These are phyloP conservation scores for Aspergillus taichungensis DNA, from an alignment of 495 filamentous ascomycete genomes.

Conservation along the genomic window DNA sequence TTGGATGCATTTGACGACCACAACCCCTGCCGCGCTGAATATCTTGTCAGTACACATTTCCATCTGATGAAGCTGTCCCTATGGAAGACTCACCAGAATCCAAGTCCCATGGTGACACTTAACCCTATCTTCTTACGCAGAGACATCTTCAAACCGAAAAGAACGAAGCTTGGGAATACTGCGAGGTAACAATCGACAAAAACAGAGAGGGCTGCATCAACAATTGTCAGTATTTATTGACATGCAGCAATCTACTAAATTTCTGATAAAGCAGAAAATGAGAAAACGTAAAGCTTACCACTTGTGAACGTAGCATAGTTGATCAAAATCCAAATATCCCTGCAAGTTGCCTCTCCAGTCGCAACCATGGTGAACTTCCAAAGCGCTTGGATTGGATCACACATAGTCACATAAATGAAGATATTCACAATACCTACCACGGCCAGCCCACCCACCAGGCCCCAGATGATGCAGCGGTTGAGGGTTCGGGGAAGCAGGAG, in stretches of 20 bases:
- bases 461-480: constrained; percentile 13
- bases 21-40: constrained; percentile 23
- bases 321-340: constrained; percentile 22
- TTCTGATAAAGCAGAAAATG: background rate
- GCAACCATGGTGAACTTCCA: constrained; percentile 17
- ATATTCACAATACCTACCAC: constrained; percentile 17
- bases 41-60: background rate
- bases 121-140: constrained; percentile 30
- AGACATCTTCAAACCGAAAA: constrained; percentile 32
- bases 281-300: constrained; percentile 10
- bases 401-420: constrained; percentile 21
- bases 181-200: constrained; percentile 30
- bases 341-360: constrained; percentile 20
- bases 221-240: background rate
- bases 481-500: constrained; percentile 15
- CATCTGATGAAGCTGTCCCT: background rate
- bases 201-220: constrained; percentile 21
- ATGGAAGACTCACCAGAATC: constrained; percentile 20
- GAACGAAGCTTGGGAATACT: constrained; percentile 20
- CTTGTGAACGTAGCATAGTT: constrained; percentile 31
- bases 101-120: constrained; percentile 26
- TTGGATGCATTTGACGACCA: constrained; percentile 30
- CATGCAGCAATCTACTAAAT: background rate
- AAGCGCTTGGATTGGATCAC: constrained; percentile 18
- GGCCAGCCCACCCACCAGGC: constrained; percentile 6